Evolutionary conservation across 331 rosid species (phyloP), one percentile per base, ranked within the genome.

Genomic region (Pyracantha coccinea): DNA sequence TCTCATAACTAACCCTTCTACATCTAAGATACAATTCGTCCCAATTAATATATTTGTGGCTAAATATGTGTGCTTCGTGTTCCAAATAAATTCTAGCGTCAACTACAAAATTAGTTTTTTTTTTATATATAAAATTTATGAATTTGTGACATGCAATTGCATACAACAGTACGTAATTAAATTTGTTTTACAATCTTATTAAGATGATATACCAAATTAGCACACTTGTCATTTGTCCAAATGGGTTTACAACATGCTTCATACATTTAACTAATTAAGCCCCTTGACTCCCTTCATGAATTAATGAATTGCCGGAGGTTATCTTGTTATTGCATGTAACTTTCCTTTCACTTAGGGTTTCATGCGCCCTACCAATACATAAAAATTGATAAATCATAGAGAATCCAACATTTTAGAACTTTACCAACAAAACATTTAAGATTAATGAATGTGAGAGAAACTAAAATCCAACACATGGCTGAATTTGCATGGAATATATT

Each of bases 331-430:
- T 29, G 66, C 66, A 63, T 63, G 0, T 17, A 17, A 29, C 14
- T 7, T 63, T 63, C 24, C 68, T 5, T 28, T 63, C 68, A 63
- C 68, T 31, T n/a, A 17, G 19, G 14, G 33, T 63, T 1, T 61
- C 55, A 50, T 61, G 44, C 10, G 24, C 38, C 76, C 41, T 17
- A 16, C 76, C 57, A 23, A 4, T 1, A n/a, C 19, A 16, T 10
- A 13, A 73, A 38, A 60, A 41, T 2, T 3, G 25, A 16, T 3
- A 20, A 23, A 35, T 41, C 27, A 15, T 21, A 10, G n/a, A 21
- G n/a, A 59, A 4, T 41, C 68, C 76, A 72, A 24, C 68, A 72
- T 38, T 59, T 41, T 32, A 71, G 66, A 71, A 32, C 54, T 71
- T 71, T 71, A 45, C 20, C 67, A 72, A 17, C 77, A 73, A 38